A percentile compares a stretch with the other conserved stretches of the same genome.
These are phyloP conservation scores for Ogataea salicorniae DNA, from an alignment of 805 yeast species.

Conservation along the genomic window DNA sequence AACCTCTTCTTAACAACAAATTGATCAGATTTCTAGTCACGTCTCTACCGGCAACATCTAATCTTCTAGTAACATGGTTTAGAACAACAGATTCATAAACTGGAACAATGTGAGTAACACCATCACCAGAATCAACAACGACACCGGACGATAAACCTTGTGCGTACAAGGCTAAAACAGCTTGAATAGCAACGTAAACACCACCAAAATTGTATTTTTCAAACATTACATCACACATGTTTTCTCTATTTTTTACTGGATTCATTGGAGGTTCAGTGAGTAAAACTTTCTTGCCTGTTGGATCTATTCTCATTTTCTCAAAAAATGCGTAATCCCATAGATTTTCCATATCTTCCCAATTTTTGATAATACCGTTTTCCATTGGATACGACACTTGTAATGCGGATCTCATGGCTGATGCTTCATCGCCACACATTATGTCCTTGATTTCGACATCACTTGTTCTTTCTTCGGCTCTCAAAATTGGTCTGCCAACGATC, in stretches of 20 bases:
- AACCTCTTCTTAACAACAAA: constrained; percentile 88
- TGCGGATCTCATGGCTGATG: constrained; percentile 82
- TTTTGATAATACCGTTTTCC: constrained; percentile 96
- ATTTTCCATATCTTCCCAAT: constrained; percentile 99
- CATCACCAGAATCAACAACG: constrained; percentile 98
- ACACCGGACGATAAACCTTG: constrained; percentile 97
- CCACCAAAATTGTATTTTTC: constrained; percentile 89
- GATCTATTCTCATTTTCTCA: constrained; percentile 78
- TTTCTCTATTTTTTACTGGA: constrained; percentile 83
- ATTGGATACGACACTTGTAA: constrained; percentile 94
- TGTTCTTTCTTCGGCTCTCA: constrained; percentile 91
- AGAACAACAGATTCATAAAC: constrained; percentile 96
- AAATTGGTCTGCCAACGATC: constrained; percentile 93
- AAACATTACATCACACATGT: constrained; percentile 89
- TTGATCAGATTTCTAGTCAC: constrained; percentile 95
- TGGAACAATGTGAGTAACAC: constrained; percentile 97
- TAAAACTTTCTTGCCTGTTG: constrained; percentile 70
- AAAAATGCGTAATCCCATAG: constrained; percentile 97
- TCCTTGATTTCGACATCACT: constrained; percentile 80
- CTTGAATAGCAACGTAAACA: constrained; percentile 93
- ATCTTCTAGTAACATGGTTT: constrained; percentile 84
- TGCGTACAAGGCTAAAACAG: constrained; percentile 95
- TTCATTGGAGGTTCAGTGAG: constrained; percentile 98
- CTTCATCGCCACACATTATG: constrained; percentile 97
- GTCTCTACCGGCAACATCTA: constrained; percentile 97